phyloP scores from a whole-genome alignment of 768 basidiomycete species.

The Phlegmacium glaucopus region DNA sequence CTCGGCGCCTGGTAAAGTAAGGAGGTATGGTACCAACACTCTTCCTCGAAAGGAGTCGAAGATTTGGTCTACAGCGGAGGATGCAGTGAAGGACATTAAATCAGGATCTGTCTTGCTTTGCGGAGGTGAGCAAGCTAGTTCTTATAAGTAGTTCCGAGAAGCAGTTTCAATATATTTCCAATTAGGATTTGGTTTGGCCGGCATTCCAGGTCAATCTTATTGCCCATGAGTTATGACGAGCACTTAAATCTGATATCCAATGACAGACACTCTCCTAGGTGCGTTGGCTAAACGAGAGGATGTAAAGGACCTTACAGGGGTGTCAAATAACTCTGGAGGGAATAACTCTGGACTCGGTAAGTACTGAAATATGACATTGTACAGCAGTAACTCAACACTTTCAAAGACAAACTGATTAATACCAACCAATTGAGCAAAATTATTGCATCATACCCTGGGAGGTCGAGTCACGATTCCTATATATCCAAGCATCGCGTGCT shows the following conservation, averaged over 20 bases:
- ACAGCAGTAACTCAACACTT: conserved; percentile 2
- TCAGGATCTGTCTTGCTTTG: conserved; percentile 77
- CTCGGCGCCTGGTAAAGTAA: conserved; percentile 4
- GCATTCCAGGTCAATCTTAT: conserved; percentile 66
- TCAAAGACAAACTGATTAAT: conserved; percentile 68
- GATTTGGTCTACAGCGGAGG: conserved; percentile 79
- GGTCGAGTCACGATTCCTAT: conserved; percentile 37
- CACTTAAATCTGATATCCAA: neutral
- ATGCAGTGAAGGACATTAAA: conserved; percentile 80
- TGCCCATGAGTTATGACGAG: neutral
- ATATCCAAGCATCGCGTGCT: neutral
- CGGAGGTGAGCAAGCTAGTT: conserved; percentile 56
- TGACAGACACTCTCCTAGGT: conserved; percentile 74
- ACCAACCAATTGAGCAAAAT: conserved; percentile 77
- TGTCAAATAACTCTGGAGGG: conserved; percentile 86
- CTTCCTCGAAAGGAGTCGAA: conserved; percentile 45
- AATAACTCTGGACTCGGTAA: conserved; percentile 69
- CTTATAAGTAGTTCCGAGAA: neutral
- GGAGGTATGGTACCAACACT: conserved; percentile 30
- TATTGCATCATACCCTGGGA: conserved; percentile 88
- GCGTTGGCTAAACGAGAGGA: conserved; percentile 75
- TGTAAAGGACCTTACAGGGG: conserved; percentile 71
- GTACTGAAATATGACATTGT: neutral
- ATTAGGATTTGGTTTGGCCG: conserved; percentile 85
- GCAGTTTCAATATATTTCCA: neutral